A percentile compares a stretch with the other conserved stretches of the same genome.
Evolutionary conservation across 352 stramenopile species (phyloP).

Genomic region (Phytophthora aleatoria): DNA sequence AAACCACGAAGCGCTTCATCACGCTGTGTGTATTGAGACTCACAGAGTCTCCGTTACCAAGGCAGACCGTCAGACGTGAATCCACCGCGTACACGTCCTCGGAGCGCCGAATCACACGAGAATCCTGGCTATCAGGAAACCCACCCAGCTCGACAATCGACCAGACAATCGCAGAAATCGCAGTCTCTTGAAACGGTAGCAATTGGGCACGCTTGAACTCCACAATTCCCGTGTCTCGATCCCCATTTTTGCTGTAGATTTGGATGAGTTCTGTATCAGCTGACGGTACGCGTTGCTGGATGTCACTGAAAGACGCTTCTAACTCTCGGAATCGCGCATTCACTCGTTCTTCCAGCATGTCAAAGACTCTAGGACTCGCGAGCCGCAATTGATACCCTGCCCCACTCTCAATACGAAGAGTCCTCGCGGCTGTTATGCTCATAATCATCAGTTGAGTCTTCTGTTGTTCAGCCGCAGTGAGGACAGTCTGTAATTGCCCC

Average conservation of each 20-base stretch:
- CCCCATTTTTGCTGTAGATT: not conserved
- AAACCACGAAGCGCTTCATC: too few species aligned
- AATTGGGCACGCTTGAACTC: not conserved
- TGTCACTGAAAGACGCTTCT: not conserved
- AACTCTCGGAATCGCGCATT: not conserved
- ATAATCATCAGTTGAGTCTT: not conserved
- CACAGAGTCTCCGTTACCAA: not conserved
- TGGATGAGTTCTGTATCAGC: not conserved
- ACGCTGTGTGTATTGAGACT: not conserved
- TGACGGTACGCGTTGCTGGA: not conserved
- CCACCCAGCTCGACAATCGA: conserved; percentile 3
- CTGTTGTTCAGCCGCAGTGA: not conserved
- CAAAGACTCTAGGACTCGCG: not conserved
- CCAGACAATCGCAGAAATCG: not conserved
- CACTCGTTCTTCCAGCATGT: not conserved
- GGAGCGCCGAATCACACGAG: not conserved
- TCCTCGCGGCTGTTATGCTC: not conserved
- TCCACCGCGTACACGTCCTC: conserved; percentile 10
- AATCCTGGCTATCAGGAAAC: conserved; percentile 4
- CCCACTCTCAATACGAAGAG: not conserved
- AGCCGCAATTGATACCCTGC: not conserved
- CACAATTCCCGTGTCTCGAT: not conserved
- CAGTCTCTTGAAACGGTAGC: not conserved
- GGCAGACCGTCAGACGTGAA: not conserved
- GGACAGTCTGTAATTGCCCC: not conserved